Base-by-base conservation (phyloP, 805 yeast genomes). In the Barnettozyma siamensis region DNA sequence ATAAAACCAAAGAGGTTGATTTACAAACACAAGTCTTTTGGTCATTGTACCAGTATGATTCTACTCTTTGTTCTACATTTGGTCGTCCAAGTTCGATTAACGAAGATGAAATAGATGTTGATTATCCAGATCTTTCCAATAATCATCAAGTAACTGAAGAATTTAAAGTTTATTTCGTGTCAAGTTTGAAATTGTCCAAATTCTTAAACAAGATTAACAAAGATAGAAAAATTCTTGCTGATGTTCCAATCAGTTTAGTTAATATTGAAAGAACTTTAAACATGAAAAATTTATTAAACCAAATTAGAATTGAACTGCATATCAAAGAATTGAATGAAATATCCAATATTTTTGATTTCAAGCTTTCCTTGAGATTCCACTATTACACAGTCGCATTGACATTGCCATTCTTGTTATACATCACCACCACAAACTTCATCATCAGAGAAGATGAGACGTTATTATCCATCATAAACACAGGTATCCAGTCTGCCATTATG, bases 81-180 rank as follows among this genome's bases (percentile, higher is more conserved):
- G 77, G 76, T 13, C 55, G 76, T 31, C 68, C 72, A 5, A 60
- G 70, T 41, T 65, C 66, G n/a, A 59, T 71, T 36, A 65, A 63
- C 15, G 66, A 69, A 54, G 67, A 66, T 38, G 75, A 70, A 30
- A 66, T 70, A 33, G 72, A 67, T 46, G 57, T 70, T 33, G 69
- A 60, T 15, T 59, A 65, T 31, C 75, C 75, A 9, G 51, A 52
- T 28, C 11, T 57, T 16, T 9, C 41, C 6, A 20, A 27, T 16
- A 20, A 33, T 18, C 31, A 26, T 11, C 42, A 40, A 31, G 40
- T 46, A 5, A 62, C 62, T 35, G 53, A 54, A 12, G 58, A 49
- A 15, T 53, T 51, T 37, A 45, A 51, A 38, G 51, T 53, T 9
- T 69, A 58, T 45, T 65, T 63, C 45, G 46, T 54, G 12, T 57